These are phyloP conservation scores for Leccinum arenicola DNA, from an alignment of 768 basidiomycete genomes.

Conservation along the genomic window DNA sequence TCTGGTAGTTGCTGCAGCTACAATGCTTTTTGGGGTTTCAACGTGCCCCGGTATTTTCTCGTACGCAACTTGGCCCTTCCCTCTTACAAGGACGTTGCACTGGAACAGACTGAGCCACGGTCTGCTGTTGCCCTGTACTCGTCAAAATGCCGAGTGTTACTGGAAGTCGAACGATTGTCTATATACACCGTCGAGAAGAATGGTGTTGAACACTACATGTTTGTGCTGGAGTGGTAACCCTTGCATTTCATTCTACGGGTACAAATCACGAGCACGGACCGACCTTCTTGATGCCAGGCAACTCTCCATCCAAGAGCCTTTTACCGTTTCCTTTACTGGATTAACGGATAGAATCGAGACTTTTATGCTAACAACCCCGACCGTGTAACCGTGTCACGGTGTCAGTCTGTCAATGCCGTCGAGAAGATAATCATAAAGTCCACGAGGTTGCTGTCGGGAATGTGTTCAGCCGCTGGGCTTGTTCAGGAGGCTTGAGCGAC, in stretches of 20 bases:
- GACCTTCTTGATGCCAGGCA: background rate
- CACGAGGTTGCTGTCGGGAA: background rate
- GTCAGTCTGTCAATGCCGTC: no score
- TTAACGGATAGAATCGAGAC: background rate
- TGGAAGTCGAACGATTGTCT: background rate
- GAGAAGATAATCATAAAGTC: background rate
- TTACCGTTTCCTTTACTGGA: background rate
- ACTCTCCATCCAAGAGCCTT: background rate
- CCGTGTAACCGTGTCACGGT: no score
- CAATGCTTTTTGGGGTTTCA: no score
- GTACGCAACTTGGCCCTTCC: no score
- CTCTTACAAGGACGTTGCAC: background rate
- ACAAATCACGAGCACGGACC: background rate
- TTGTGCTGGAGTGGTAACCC: no score
- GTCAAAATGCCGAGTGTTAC: background rate
- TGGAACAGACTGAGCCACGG: background rate
- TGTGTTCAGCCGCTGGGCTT: background rate
- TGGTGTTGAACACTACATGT: no score
- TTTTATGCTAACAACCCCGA: background rate
- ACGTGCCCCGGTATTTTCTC: no score
- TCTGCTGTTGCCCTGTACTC: background rate
- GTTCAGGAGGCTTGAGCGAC: background rate
- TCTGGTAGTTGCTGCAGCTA: background rate
- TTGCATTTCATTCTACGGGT: background rate
- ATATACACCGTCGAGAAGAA: no score